A percentile compares a stretch with the other conserved stretches of the same genome.
Conservation (phyloP, 2,329 filamentous ascomycete genomes). For the Gremmenia infestans region DNA sequence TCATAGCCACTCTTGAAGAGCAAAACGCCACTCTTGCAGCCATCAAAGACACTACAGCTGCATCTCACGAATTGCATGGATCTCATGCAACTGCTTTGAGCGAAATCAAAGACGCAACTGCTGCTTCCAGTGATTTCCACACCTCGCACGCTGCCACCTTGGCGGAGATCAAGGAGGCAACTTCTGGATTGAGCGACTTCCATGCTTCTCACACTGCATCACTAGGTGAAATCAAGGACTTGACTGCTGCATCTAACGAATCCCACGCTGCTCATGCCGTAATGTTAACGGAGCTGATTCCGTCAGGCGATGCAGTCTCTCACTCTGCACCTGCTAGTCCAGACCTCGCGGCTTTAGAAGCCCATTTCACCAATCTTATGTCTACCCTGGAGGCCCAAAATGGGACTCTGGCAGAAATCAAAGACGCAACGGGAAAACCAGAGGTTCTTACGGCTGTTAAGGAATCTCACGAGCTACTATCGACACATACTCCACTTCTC, state of each 20-base stretch:
- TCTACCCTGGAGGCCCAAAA: constrained; percentile 13
- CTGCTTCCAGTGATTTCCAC: constrained; percentile 4
- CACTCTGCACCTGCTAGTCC: neutral
- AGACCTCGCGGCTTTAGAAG: constrained; percentile 7
- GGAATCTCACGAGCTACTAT: constrained; percentile 13
- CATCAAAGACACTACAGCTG: neutral
- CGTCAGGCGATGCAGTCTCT: neutral
- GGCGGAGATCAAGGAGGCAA: constrained; percentile 8
- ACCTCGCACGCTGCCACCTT: constrained; percentile 1
- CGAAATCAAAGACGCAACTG: constrained; percentile 14
- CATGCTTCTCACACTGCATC: constrained; percentile 7
- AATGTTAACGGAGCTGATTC: neutral
- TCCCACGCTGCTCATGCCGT: constrained; percentile 4
- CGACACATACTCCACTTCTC: constrained; percentile 18
- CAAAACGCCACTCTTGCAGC: constrained; percentile 8
- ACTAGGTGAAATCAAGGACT: constrained; percentile 11
- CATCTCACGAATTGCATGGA: constrained; percentile 10
- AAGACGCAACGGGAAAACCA: constrained; percentile 14
- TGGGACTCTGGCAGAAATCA: constrained; percentile 15
- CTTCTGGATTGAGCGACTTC: constrained; percentile 8
- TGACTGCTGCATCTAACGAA: constrained; percentile 4
- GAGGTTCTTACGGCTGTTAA: constrained; percentile 14
- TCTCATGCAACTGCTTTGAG: constrained; percentile 11
- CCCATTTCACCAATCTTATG: constrained; percentile 13
- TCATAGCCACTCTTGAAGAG: constrained; percentile 6